Conservation (phyloP, 805 yeast genomes). For the Myxozyma mucilagina region DNA sequence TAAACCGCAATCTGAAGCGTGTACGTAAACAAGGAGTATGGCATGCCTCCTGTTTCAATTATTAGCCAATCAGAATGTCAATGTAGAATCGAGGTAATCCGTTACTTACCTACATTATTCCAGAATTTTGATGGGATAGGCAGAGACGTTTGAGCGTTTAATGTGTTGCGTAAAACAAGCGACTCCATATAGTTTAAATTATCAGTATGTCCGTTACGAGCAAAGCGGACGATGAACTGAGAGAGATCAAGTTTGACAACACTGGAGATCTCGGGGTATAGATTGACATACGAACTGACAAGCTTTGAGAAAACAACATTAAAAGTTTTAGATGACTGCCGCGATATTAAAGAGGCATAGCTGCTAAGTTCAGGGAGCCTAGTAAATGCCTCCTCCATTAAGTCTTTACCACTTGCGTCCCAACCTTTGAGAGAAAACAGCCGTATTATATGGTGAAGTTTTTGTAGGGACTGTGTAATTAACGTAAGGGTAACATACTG, state of each 20-base stretch:
- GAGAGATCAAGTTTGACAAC: slow-evolving; percentile 12
- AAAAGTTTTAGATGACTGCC: background rate
- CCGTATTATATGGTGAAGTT: slow-evolving; percentile 48
- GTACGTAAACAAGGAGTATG: slow-evolving; percentile 66
- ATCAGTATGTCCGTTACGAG: background rate
- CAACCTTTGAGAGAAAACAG: slow-evolving; percentile 47
- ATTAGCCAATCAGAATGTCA: background rate
- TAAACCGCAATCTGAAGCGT: slow-evolving; percentile 46
- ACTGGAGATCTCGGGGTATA: slow-evolving; percentile 8
- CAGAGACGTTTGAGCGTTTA: slow-evolving; percentile 60
- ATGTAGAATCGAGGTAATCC: background rate
- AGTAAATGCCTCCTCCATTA: slow-evolving; percentile 42
- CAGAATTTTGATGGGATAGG: slow-evolving; percentile 74
- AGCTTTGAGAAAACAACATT: slow-evolving; percentile 11
- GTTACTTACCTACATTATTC: slow-evolving; percentile 49
- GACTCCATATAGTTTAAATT: background rate
- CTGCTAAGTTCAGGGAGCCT: slow-evolving; percentile 41
- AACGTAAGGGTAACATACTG: slow-evolving; percentile 66
- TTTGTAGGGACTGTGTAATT: slow-evolving; percentile 54
- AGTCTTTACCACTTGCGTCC: slow-evolving; percentile 41
- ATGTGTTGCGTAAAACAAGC: slow-evolving; percentile 40
- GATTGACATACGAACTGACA: slow-evolving; percentile 4
- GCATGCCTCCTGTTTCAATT: slow-evolving; percentile 26
- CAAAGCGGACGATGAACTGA: slow-evolving; percentile 1
- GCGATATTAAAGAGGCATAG: slow-evolving; percentile 12